Evolutionary conservation across 257 asterid genomes (phyloP), one percentile per base, ranked within the genome.

Genomic region (Nicotiana otophora): DNA sequence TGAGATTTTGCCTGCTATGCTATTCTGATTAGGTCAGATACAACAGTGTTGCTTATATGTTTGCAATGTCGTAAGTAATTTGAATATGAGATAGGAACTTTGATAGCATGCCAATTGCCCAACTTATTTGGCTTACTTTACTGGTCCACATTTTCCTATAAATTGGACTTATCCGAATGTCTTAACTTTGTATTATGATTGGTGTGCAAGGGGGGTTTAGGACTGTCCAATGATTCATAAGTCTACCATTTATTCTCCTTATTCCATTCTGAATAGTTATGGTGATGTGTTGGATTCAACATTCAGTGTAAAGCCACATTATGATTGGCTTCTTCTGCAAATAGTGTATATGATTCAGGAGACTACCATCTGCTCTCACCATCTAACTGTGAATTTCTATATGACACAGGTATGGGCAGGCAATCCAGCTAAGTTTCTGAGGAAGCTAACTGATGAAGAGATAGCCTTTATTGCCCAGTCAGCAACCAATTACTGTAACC

Each of bases 341-440:
- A 26, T 48, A 48, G 39, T 14, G 58, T 36, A 36, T 72, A 48
- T 48, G 63, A 75, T 48, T 51, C 10, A 74, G 28, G 39, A 26
- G 42, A 30, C 23, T 7, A 30, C 34, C 34, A 48, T 48, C 61
- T 72, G 61, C 61, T 46, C 79, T 5, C 53, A 54, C 65, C 26
- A 26, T 58, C 6, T 26, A 61, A 16, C 12, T 12, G 4, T 46
- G 51, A n/a, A 28, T 79, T 20, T 77, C 23, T 63, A 19, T 83
- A 54, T 67, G 33, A 84, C 36, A 55, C 90, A 94, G 98, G 87
- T 93, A 15, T 93, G 98, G 98, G 98, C 94, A 9, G 98, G 98
- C 11, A 93, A 93, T 87, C 98, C 98, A 6, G 97, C 98, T 77
- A 93, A 95, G 89, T 90, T 93, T 83, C 90, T 95, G 15, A 92